Evolutionary conservation across 345 rosid species (phyloP).

Genomic region (Salix koriyanagi): DNA sequence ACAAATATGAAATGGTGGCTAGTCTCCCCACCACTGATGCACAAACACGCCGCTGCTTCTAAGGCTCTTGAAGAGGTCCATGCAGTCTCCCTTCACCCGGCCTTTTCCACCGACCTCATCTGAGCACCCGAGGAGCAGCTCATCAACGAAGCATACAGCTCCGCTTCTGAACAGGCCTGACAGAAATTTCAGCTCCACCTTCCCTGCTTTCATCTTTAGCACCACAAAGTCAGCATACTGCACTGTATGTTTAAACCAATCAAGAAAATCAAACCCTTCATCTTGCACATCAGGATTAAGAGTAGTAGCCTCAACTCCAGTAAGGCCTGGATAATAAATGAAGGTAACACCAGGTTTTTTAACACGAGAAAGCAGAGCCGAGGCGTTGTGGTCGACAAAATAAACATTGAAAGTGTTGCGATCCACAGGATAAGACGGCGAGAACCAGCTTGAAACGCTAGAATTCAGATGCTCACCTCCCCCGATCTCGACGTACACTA

Average conservation of each 20-base stretch:
- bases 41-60: slow-evolving; percentile 70
- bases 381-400: slow-evolving; percentile 75
- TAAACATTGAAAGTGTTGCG: slow-evolving; percentile 53
- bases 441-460: slow-evolving; percentile 47
- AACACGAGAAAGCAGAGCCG: slow-evolving; percentile 61
- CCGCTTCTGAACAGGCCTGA: slow-evolving; percentile 55
- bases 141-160: slow-evolving; percentile 67
- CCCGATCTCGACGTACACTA: slow-evolving; percentile 68
- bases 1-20: slow-evolving; percentile 6
- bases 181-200: slow-evolving; percentile 56
- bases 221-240: slow-evolving; percentile 67
- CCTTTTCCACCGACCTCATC: slow-evolving; percentile 28
- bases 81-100: slow-evolving; percentile 38
- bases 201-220: slow-evolving; percentile 68
- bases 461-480: slow-evolving; percentile 54
- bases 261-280: slow-evolving; percentile 64
- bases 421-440: slow-evolving; percentile 62
- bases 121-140: slow-evolving; percentile 64
- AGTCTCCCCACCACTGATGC: slow-evolving; percentile 83
- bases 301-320: slow-evolving; percentile 28
- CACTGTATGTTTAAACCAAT: slow-evolving; percentile 77
- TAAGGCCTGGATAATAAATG: slow-evolving; percentile 75
- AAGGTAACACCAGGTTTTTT: slow-evolving; percentile 68
- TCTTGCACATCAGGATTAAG: slow-evolving; percentile 27
- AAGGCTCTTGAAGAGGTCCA: slow-evolving; percentile 51